Evolutionary conservation across 176 grass and related monocot genomes (phyloP), one percentile per base, ranked within the genome.

Genomic region (Phyllostachys edulis): DNA sequence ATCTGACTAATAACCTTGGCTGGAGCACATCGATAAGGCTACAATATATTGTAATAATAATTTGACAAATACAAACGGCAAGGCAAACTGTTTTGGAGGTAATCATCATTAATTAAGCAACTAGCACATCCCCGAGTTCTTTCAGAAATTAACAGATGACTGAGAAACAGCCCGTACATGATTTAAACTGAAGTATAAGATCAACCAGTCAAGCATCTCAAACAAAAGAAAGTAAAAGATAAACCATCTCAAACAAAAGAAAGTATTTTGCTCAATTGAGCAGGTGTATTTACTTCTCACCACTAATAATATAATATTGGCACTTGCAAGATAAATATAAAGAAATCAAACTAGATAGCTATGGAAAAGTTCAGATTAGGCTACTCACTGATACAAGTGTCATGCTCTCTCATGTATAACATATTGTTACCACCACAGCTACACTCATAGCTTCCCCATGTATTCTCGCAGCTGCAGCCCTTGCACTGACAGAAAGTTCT

Each of bases 361-460:
- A 54, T 9, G 18, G 2, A 84, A 46, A 72, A 10, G 36, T 67
- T 18, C 37, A 82, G 79, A 63, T 64, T 40, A 86, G 69, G 54
- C 4, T 73, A 87, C 91, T 97, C 88, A 97, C 94, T 94, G 74
- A 97, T 92, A 80, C 92, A 97, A 80, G 90, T 90, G 88, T 94
- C 94, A 71, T 97, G 92, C 74, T 97, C 94, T 80, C 91, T 91
- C 75, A 94, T 97, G 87, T 97, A 97, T 61, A 94, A 73, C 82
- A 94, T 85, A 68, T 87, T 92, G 23, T 69, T 84, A 62, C 59
- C 80, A 76, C 85, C 87, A 7, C 94, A 97, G 85, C 85, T 97
- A 88, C 94, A 97, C 47, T 97, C 94, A 32, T 97, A 97, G 67
- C 94, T 97, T 63, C 94, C 94, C 87, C 87, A 97, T 63, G 94